These are phyloP conservation scores for Stylonectria norvegica DNA, from an alignment of 2,329 filamentous ascomycete genomes.

Conservation along the genomic window DNA sequence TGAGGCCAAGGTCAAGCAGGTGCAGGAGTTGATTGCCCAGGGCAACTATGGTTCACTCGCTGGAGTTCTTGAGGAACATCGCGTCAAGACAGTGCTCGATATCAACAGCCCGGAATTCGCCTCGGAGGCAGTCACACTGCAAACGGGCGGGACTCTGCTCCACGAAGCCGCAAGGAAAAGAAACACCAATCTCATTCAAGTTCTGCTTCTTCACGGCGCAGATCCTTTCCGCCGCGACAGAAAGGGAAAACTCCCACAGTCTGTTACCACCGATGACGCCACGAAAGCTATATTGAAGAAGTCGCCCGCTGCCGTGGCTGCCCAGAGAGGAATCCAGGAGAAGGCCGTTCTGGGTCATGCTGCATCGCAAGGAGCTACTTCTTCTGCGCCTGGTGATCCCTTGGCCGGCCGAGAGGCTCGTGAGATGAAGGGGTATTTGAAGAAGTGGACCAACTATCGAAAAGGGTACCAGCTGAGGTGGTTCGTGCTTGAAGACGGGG, in stretches of 20 bases:
- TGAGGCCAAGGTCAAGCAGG: constrained; percentile 77
- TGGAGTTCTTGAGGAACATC: constrained; percentile 75
- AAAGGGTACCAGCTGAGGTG: constrained; percentile 94
- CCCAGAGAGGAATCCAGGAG: constrained; percentile 93
- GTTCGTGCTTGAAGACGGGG: constrained; percentile 97
- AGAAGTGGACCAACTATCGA: constrained; percentile 99
- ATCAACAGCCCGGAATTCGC: constrained; percentile 89
- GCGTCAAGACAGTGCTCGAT: constrained; percentile 82
- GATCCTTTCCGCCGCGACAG: constrained; percentile 94
- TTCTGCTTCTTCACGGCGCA: constrained; percentile 87
- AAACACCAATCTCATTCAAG: constrained; percentile 83
- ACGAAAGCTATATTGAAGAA: constrained; percentile 87
- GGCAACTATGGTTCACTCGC: constrained; percentile 77
- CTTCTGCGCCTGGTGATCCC: constrained; percentile 55
- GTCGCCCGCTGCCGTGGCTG: constrained; percentile 89
- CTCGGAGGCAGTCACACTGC: constrained; percentile 71
- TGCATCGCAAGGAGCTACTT: constrained; percentile 52
- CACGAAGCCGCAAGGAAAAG: constrained; percentile 89
- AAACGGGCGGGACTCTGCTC: constrained; percentile 84
- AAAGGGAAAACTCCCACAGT: constrained; percentile 92
- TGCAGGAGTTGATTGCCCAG: constrained; percentile 72
- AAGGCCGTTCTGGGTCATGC: constrained; percentile 86
- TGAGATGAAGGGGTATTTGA: constrained; percentile 98
- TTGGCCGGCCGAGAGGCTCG: constrained; percentile 79
- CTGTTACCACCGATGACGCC: constrained; percentile 91